phyloP scores from a whole-genome alignment of 345 rosid species.

The Dipteronia sinensis region DNA sequence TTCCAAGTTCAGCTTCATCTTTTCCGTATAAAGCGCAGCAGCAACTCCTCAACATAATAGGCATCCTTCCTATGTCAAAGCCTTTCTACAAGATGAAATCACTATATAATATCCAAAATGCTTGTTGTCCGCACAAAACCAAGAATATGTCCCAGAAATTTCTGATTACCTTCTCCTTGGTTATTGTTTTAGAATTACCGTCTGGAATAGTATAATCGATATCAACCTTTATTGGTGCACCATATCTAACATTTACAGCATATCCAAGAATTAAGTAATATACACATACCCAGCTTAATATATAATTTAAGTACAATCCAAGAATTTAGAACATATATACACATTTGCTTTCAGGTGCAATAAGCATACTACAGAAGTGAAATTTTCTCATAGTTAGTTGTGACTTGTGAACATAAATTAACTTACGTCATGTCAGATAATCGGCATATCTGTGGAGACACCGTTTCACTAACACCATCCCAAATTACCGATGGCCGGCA shows the following conservation, averaged over 20 bases:
- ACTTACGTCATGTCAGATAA: slow-evolving; percentile 81
- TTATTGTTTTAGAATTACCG: slow-evolving; percentile 44
- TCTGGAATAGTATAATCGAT: slow-evolving; percentile 67
- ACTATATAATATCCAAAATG: slow-evolving; percentile 3
- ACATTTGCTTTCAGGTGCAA: not conserved
- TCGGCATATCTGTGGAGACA: slow-evolving; percentile 80
- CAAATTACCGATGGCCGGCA: slow-evolving; percentile 54
- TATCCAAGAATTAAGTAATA: not conserved
- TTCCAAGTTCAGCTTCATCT: slow-evolving; percentile 93
- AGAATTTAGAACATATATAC: not conserved
- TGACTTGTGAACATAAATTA: not conserved
- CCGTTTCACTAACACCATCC: slow-evolving; percentile 34
- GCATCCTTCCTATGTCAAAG: slow-evolving; percentile 80
- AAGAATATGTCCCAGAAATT: not conserved
- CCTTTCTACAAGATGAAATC: slow-evolving; percentile 51
- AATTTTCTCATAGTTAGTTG: not conserved
- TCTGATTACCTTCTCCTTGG: slow-evolving; percentile 59
- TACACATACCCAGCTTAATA: not conserved
- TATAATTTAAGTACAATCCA: not conserved
- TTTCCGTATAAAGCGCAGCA: slow-evolving; percentile 73
- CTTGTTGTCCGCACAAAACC: not conserved
- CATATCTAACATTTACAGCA: slow-evolving; percentile 52
- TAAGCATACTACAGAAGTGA: not conserved
- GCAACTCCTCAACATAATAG: slow-evolving; percentile 85
- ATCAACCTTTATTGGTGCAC: slow-evolving; percentile 79